Evolutionary conservation across 352 stramenopile genomes (phyloP).

Genomic region (Pythium volutum): DNA sequence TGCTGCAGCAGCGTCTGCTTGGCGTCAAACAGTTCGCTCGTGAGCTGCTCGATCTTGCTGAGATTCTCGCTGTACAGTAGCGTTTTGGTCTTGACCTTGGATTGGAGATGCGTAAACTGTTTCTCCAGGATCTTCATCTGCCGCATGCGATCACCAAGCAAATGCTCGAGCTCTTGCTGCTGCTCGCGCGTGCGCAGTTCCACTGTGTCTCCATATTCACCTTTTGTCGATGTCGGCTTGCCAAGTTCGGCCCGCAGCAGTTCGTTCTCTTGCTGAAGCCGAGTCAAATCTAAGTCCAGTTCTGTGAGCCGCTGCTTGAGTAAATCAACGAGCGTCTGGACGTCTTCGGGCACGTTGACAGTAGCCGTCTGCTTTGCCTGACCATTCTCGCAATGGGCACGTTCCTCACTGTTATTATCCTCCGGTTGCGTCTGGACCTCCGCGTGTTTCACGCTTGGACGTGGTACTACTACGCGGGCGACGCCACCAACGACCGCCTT

Average conservation of each 20-base stretch:
- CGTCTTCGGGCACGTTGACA: not conserved
- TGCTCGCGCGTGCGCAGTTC: constrained; percentile 8
- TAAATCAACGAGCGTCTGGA: constrained; percentile 28
- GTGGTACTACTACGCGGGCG: too few species aligned
- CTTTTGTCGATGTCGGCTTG: not conserved
- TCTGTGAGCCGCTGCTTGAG: constrained; percentile 40
- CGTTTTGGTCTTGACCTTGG: constrained; percentile 34
- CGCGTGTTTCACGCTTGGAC: not conserved
- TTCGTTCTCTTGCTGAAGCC: constrained; percentile 53
- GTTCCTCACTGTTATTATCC: not conserved
- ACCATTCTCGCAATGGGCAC: not conserved
- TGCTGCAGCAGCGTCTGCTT: constrained; percentile 43
- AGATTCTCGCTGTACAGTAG: constrained; percentile 41
- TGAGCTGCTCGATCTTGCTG: constrained; percentile 37
- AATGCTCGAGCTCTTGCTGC: constrained; percentile 30
- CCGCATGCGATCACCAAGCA: constrained; percentile 33
- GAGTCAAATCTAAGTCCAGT: constrained; percentile 44
- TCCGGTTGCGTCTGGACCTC: constrained; percentile 9
- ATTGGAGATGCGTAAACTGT: constrained; percentile 44
- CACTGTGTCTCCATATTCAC: not conserved
- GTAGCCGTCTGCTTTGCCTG: not conserved
- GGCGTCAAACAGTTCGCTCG: constrained; percentile 36
- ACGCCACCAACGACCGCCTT: not conserved
- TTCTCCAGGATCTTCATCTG: constrained; percentile 55
- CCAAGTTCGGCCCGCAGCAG: constrained; percentile 33